phyloP scores from a whole-genome alignment of 768 basidiomycete species.

The Podaxis mareebaensis region DNA sequence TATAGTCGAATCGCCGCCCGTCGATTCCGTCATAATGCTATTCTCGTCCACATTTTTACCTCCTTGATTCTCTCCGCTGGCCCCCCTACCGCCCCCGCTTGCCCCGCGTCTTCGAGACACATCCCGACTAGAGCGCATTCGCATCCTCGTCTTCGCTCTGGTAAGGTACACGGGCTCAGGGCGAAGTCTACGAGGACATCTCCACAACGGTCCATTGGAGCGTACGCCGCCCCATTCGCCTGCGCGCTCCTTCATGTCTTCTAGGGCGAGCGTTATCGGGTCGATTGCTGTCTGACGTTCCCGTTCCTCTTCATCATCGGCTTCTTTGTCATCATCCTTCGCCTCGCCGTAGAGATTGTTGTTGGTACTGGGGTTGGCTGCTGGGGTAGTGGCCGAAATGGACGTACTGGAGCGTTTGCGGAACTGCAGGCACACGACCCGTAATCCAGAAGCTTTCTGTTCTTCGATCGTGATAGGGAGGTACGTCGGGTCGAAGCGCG shows the following conservation, averaged over 20 bases:
- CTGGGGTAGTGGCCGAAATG: not conserved
- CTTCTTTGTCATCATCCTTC: not conserved
- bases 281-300: not conserved
- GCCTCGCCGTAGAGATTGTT: not conserved
- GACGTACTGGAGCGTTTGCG: not conserved
- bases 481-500: conserved; percentile 13
- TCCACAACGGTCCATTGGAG: conserved; percentile 5
- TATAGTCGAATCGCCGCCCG: not conserved
- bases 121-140: not conserved
- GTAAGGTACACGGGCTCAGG: conserved; percentile 5
- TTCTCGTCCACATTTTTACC: not conserved
- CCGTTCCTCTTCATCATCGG: not conserved
- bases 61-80: not conserved
- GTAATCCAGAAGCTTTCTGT: conserved; percentile 12
- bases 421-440: conserved; percentile 14
- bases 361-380: not conserved
- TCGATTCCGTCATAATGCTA: not conserved
- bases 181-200: not conserved
- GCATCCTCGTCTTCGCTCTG: not conserved
- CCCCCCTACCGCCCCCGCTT: not conserved
- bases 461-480: conserved; percentile 13
- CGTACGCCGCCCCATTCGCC: conserved; percentile 11
- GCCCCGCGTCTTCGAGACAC: not conserved
- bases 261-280: conserved; percentile 3
- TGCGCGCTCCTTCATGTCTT: conserved; percentile 8